A percentile compares a stretch with the other conserved stretches of the same genome.
phyloP scores from a whole-genome alignment of 2,329 filamentous ascomycete genomes.

The Colletotrichum sojae region DNA sequence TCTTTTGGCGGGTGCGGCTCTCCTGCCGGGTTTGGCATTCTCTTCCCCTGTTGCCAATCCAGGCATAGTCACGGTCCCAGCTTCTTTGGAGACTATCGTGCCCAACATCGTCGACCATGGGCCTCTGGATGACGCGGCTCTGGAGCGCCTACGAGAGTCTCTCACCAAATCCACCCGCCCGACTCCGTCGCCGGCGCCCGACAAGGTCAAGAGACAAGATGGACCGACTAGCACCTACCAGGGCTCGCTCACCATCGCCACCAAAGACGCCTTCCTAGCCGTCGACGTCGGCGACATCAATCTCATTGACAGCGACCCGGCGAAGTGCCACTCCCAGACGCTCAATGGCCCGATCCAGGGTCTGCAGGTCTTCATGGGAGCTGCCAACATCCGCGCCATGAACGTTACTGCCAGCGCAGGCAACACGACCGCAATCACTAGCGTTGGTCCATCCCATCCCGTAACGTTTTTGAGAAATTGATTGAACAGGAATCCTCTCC shows the following conservation, averaged over 20 bases:
- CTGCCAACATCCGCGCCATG: conserved; percentile 30
- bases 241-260: conserved; percentile 9
- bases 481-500: not conserved
- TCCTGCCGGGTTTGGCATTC: not conserved
- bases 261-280: conserved; percentile 15
- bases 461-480: not conserved
- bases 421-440: conserved; percentile 22
- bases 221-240: not conserved
- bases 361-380: conserved; percentile 24
- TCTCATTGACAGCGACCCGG: conserved; percentile 2
- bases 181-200: not conserved
- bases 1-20: not conserved
- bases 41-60: conserved; percentile 19
- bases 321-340: conserved; percentile 16
- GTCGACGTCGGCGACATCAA: conserved; percentile 29
- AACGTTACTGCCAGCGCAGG: conserved; percentile 16
- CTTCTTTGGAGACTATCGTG: conserved; percentile 1
- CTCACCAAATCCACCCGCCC: conserved; percentile 1
- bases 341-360: conserved; percentile 23
- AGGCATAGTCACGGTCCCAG: not conserved
- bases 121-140: conserved; percentile 8
- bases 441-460: not conserved
- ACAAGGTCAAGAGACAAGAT: conserved; percentile 12
- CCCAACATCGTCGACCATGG: conserved; percentile 24
- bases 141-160: conserved; percentile 20